phyloP scores from a whole-genome alignment of 805 yeast species.

The Candida sphagnicola region DNA sequence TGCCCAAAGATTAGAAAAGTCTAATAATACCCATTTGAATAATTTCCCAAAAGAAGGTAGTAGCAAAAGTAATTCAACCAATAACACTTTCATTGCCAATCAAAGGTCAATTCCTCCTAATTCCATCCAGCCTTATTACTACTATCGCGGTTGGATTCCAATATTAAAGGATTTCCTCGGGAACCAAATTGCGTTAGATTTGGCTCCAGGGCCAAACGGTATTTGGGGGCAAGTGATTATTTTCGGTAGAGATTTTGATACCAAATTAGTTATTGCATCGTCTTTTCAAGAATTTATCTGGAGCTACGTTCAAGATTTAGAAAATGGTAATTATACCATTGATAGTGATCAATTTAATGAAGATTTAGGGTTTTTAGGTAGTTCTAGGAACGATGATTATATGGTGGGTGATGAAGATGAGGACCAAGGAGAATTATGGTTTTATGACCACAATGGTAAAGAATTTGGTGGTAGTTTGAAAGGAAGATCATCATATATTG shows the following conservation, averaged over 20 bases:
- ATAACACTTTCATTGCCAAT: conserved; percentile 25
- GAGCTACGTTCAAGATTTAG: conserved; percentile 36
- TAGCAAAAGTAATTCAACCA: conserved; percentile 1
- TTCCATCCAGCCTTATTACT: conserved; percentile 32
- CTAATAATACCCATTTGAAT: not conserved
- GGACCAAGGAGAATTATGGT: conserved; percentile 39
- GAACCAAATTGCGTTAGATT: conserved; percentile 40
- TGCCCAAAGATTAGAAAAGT: conserved; percentile 33
- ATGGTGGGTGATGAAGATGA: conserved; percentile 44
- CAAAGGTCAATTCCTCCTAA: conserved; percentile 38
- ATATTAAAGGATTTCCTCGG: conserved; percentile 39
- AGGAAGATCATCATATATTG: conserved; percentile 35
- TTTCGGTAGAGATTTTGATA: conserved; percentile 43
- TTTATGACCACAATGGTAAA: conserved; percentile 31
- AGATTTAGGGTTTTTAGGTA: conserved; percentile 32
- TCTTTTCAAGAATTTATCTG: conserved; percentile 38
- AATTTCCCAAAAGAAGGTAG: conserved; percentile 3
- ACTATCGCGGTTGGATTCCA: conserved; percentile 40
- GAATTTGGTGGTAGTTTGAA: conserved; percentile 31
- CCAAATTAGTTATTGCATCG: conserved; percentile 36
- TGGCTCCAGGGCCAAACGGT: conserved; percentile 36
- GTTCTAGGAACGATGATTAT: conserved; percentile 36
- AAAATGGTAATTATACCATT: conserved; percentile 37
- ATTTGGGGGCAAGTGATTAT: conserved; percentile 41
- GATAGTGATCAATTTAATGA: conserved; percentile 32